Conservation (phyloP, 495 filamentous ascomycete species). For the Hyaloscypha variabilis region DNA sequence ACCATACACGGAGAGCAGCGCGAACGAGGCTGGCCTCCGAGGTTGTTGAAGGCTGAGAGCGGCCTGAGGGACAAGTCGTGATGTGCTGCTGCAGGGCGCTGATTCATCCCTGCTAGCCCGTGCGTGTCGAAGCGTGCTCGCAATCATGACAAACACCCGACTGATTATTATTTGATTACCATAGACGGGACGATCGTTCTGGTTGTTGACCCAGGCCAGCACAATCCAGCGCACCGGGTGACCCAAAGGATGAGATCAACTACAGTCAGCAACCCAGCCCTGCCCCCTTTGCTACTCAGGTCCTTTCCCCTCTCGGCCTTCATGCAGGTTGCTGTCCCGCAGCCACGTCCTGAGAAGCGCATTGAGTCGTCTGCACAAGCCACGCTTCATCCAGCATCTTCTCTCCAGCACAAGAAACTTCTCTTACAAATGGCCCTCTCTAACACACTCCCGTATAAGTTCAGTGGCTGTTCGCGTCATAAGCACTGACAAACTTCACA, state of each 20-base stretch:
- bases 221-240: background rate
- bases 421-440: constrained; percentile 5
- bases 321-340: background rate
- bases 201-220: background rate
- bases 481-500: constrained; percentile 22
- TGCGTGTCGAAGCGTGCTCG: background rate
- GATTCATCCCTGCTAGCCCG: background rate
- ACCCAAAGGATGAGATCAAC: background rate
- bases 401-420: constrained; percentile 2
- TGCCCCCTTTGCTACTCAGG: background rate
- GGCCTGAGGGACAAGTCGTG: background rate
- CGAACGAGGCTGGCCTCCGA: no score
- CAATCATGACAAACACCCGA: constrained; percentile 1
- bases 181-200: constrained; percentile 7
- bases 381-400: background rate
- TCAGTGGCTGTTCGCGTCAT: constrained; percentile 19
- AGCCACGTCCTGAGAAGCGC: background rate
- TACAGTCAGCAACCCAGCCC: constrained; percentile 11
- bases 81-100: background rate
- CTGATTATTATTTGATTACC: constrained; percentile 9
- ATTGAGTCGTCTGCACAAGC: background rate
- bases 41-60: background rate
- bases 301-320: background rate
- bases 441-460: background rate
- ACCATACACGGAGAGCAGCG: no score